Evolutionary conservation across 2,329 filamentous ascomycete genomes (phyloP), one percentile per base, ranked within the genome.

Genomic region (Rhinocladiella similis): DNA sequence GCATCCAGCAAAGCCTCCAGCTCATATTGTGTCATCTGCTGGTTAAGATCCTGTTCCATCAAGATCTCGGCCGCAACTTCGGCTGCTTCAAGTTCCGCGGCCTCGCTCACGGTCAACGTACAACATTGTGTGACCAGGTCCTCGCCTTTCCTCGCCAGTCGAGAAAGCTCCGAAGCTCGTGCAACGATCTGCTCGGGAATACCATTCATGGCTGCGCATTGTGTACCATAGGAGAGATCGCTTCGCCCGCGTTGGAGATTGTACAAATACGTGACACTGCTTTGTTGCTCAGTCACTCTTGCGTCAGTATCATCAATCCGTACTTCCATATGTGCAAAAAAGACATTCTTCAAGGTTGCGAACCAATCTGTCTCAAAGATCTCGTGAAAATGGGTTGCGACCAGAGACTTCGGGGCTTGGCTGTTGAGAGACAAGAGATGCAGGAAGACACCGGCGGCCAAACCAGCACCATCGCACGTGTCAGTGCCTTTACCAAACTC

Each of bases 201-300:
- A 1, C 92, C 92, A 66, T 96, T 97, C 71, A 96, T 83, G 3
- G 86, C 85, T 25, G 94, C 94, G 68, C 94, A 97, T 51, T 83
- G 82, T 25, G 86, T 89, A 0, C 94, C 94, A 67, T 96, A 95
- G 68, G 91, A 97, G 13, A 89, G 88, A 6, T 78, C 84, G 64
- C 87, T 93, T 54, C 86, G 81, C 0, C 92, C 92, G 1, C 77
- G 63, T 36, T 75, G 72, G 60, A 83, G 78, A 62, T 84, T 87
- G 71, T 93, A 96, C 1, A 96, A 80, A 66, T 84, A 84, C 0
- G 78, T 81, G 41, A 84, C 76, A 56, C 86, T 82, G 19, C 83
- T 76, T 38, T 79, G 75, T 1, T 75, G 61, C 20, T 78, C 70
- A 7, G 20, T 43, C 12, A 25, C 27, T n/a, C 33, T 39, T 13